These are phyloP conservation scores for Solanum paucissectum DNA, from an alignment of 257 asterid species.

Conservation along the genomic window DNA sequence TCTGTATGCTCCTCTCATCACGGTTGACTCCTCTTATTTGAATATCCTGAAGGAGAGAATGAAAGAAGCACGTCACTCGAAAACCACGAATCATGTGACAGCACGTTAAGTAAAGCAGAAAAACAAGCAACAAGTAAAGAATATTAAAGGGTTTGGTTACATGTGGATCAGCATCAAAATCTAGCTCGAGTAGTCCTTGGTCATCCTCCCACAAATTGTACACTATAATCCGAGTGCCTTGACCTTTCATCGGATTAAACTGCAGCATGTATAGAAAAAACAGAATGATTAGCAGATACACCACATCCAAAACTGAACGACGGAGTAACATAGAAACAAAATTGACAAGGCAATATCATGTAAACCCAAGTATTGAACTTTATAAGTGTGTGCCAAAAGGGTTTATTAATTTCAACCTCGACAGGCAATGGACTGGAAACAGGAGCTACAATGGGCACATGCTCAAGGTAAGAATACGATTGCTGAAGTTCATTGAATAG, in stretches of 20 bases:
- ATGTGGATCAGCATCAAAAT: conserved; percentile 70
- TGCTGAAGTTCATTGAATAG: background rate
- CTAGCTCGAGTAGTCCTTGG: conserved; percentile 77
- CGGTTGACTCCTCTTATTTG: conserved; percentile 96
- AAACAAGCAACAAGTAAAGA: background rate
- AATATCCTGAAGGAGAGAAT: conserved; percentile 50
- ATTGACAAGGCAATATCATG: background rate
- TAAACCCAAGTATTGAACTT: background rate
- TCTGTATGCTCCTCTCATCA: conserved; percentile 75
- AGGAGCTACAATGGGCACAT: background rate
- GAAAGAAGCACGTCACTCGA: background rate
- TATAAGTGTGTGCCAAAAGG: background rate
- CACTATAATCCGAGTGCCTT: conserved; percentile 73
- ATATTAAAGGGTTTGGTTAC: conserved; percentile 24
- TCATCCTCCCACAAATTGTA: conserved; percentile 99
- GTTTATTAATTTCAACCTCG: background rate
- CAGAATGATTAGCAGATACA: background rate
- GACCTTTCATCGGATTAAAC: conserved; percentile 70
- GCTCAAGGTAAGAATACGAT: background rate
- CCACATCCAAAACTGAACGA: background rate
- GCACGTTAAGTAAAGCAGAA: background rate
- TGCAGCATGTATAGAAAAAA: conserved; percentile 9
- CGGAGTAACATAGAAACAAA: background rate
- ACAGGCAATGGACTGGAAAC: background rate
- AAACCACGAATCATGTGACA: background rate